Evolutionary conservation across 2,329 filamentous ascomycete species (phyloP), one percentile per base, ranked within the genome.

Genomic region (Mariannaea sp.): DNA sequence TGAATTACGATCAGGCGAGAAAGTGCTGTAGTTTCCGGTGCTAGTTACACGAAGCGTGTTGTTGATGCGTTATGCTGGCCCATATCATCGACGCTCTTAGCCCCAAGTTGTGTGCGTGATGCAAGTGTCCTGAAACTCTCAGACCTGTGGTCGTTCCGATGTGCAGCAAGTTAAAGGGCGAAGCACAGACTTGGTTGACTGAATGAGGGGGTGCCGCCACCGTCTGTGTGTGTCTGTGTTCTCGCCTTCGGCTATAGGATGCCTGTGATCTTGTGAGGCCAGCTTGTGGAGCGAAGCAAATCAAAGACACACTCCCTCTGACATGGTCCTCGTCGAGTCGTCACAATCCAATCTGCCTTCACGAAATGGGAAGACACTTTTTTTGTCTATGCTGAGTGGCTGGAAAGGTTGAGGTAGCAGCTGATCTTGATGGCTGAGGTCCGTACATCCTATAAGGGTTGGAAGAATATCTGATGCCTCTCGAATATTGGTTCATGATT

Each of bases 11-110:
- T 49, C 45, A 49, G 45, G 26, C 45, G 35, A 49, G 45, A 24
- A 14, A 19, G 17, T 13, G 14, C 19, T 30, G 19, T 16, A 17
- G n/a, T 10, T 9, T 8, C 27, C 33, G 35, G 29, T 41, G 36
- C 45, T 49, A 39, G 30, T 6, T 30, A 33, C 30, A 14, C 7
- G 22, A 24, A 7, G n/a, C 30, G 26, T 9, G 36, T 41, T 41
- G 36, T 49, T 49, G 45, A 49, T 49, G 45, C 45, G 19, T 49
- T 49, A 30, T 49, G 45, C 36, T 36, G 36, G 7, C 30, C 3
- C 35, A 36, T 41, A 33, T 39, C 36, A 49, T 49, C 9, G 35
- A 49, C 36, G 45, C 35, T 24, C 27, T 24, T 33, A 20, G 33
- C 44, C 16, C 10, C n/a, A 26, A 38, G 22, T n/a, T 33, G 14